Base-by-base conservation (phyloP, 2,329 filamentous ascomycete genomes). In the Penicillium occitanis region DNA sequence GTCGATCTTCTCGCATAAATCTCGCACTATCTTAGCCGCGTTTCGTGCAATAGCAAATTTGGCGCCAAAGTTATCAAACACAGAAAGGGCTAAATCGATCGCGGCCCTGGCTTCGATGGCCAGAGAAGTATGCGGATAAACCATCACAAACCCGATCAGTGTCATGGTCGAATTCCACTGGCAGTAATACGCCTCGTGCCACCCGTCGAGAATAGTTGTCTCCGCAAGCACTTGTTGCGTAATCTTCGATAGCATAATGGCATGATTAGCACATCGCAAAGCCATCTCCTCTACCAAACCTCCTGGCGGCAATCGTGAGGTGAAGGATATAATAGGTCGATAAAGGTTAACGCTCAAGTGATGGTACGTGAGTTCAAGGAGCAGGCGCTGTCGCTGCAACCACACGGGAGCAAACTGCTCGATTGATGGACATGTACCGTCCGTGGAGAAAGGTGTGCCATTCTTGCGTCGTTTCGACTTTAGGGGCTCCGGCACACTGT, bases 31-130 rank as follows among this genome's bases (percentile, higher is more conserved):
- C 3, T 37, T 69, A 14, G 75, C 28, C 70, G 77, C 33, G 74
- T 75, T 63, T 72, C 75, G 8, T 69, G 82, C 42, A 76, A 82
- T 73, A 74, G 78, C 59, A 75, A 77, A 44, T 73, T 75, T 50
- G 72, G 78, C 60, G 68, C 75, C 69, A 71, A 79, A 71, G 66
- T 74, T 60, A 65, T 79, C 69, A 71, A 81, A 72, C 1, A 74
- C 68, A 71, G 76, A 58, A 70, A 83, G 51, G 73, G 81, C 68
- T 75, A 79, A 69, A 71, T 76, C 68, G 72, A 83, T 67, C 6
- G 74, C 73, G 11, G 67, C 48, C 3, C 70, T 68, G 6, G 71
- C 72, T 8, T 69, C 58, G 5, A 22, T 8, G 2, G 33, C 28
- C 17, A 51, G 58, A 2, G 22, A 22, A 30, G 44, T 44, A 5